Evolutionary conservation across 139 green algal genomes (phyloP).

Genomic region (Dunaliella primolecta): DNA sequence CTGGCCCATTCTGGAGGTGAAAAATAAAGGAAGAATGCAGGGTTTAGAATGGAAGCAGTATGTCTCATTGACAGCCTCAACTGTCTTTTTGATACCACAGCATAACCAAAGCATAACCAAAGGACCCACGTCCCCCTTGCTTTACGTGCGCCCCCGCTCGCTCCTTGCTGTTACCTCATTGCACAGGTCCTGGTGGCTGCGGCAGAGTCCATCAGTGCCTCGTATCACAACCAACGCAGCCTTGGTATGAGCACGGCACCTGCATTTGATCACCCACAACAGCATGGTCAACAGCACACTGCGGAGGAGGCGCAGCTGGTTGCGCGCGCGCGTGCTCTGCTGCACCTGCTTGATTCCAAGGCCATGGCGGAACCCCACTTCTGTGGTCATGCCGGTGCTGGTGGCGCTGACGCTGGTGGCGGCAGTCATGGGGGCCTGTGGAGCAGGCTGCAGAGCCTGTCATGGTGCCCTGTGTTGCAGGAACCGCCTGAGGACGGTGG

Average conservation of each 20-base stretch:
- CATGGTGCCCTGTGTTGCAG: slow-evolving; percentile 62
- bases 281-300: not conserved
- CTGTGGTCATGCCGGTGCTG: not conserved
- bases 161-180: too few species aligned
- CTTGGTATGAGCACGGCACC: not conserved
- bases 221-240: not conserved
- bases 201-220: slow-evolving; percentile 20
- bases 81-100: too few species aligned
- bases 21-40: too few species aligned
- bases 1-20: too few species aligned
- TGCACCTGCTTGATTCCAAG: slow-evolving; percentile 43
- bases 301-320: not conserved
- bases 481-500: slow-evolving; percentile 28
- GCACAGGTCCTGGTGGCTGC: slow-evolving; percentile 40
- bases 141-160: too few species aligned
- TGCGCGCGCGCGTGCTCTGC: slow-evolving; percentile 28
- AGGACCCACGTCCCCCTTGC: too few species aligned
- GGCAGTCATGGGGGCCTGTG: slow-evolving; percentile 23
- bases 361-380: not conserved
- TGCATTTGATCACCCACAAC: too few species aligned
- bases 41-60: too few species aligned
- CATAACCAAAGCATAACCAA: too few species aligned
- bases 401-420: not conserved
- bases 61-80: too few species aligned
- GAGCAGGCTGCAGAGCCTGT: slow-evolving; percentile 35